Conservation (phyloP, 768 basidiomycete genomes). For the Tulasnella sp. region DNA sequence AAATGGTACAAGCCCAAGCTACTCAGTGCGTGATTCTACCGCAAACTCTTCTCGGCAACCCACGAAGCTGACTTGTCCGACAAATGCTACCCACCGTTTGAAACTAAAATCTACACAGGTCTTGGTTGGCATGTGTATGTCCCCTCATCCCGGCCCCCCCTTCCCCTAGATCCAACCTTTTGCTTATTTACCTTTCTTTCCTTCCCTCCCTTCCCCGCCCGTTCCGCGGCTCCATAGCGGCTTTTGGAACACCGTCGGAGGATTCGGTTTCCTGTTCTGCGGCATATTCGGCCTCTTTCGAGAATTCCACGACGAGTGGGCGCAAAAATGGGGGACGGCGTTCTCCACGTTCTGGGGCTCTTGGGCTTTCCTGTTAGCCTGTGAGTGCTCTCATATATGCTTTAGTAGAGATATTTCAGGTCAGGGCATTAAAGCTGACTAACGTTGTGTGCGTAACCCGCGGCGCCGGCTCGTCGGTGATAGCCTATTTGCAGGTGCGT, state of each 20-base stretch:
- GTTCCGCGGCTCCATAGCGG: constrained; percentile 1
- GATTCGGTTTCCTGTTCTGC: constrained; percentile 28
- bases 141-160: too few species aligned
- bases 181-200: neutral
- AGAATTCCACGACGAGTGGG: neutral
- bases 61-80: neutral
- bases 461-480: neutral
- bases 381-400: too few species aligned
- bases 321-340: constrained; percentile 28
- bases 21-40: neutral
- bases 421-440: too few species aligned
- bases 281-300: constrained; percentile 28
- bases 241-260: constrained; percentile 31
- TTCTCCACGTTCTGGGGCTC: constrained; percentile 31
- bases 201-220: neutral
- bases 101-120: neutral
- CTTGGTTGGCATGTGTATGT: constrained; percentile 22
- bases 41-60: neutral
- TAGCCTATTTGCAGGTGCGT: constrained; percentile 9
- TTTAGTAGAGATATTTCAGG: too few species aligned
- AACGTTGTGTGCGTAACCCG: too few species aligned
- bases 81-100: too few species aligned
- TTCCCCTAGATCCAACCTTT: neutral
- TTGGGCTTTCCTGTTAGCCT: constrained; percentile 9
- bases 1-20: constrained; percentile 27